Conservation (phyloP, 1,284 basidiomycete species). For the Marasmius fiardii region DNA sequence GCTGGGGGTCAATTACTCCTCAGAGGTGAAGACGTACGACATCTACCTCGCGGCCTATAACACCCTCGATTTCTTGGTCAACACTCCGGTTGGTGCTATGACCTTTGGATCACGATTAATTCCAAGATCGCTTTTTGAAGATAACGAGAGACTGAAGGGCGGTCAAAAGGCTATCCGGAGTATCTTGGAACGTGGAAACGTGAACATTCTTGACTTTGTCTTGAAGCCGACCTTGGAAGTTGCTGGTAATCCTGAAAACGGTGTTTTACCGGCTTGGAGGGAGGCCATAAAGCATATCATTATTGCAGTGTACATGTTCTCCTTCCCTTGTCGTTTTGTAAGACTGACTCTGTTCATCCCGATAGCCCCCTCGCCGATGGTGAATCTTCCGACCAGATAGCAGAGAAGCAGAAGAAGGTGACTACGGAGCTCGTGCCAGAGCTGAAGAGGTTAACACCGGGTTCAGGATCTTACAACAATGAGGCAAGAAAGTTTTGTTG, state of each 20-base stretch:
- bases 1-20: neutral
- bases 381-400: slow-evolving; percentile 2
- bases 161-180: slow-evolving; percentile 9
- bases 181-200: slow-evolving; percentile 11
- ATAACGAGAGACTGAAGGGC: slow-evolving; percentile 1
- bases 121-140: slow-evolving; percentile 12
- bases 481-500: slow-evolving; percentile 9
- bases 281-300: slow-evolving; percentile 9
- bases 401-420: slow-evolving; percentile 5
- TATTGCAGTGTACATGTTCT: slow-evolving; percentile 11
- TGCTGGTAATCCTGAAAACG: slow-evolving; percentile 15
- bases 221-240: slow-evolving; percentile 11
- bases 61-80: neutral
- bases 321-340: neutral
- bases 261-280: slow-evolving; percentile 18
- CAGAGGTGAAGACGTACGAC: neutral
- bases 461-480: slow-evolving; percentile 17
- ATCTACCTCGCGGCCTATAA: neutral
- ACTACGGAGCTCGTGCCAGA: slow-evolving; percentile 9
- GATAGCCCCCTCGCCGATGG: slow-evolving; percentile 2
- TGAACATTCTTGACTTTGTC: slow-evolving; percentile 13
- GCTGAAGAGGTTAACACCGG: slow-evolving; percentile 12
- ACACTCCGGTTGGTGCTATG: neutral
- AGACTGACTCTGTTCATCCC: neutral
- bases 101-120: slow-evolving; percentile 13